phyloP scores from a whole-genome alignment of 2,329 filamentous ascomycete genomes.

The Pyrenochaeta sp. region DNA sequence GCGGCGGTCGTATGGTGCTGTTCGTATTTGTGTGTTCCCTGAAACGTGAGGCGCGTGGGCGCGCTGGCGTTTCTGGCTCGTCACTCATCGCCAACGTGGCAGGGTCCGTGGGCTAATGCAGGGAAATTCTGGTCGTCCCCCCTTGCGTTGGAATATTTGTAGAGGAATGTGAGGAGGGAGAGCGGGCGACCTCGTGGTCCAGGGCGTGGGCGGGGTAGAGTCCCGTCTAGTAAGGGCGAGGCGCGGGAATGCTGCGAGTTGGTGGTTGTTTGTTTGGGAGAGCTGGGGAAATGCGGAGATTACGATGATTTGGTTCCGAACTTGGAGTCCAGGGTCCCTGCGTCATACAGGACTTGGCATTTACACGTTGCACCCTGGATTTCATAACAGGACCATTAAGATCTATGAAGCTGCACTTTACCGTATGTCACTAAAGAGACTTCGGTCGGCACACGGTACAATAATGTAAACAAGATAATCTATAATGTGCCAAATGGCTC shows the following conservation, averaged over 20 bases:
- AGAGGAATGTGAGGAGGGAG: neutral
- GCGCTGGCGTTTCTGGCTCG: slow-evolving; percentile 27
- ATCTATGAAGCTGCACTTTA: too few relatives aligned
- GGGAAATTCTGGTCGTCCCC: neutral
- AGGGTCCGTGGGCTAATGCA: slow-evolving; percentile 2
- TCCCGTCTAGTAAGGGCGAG: neutral
- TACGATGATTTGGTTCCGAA: neutral
- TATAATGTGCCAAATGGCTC: neutral
- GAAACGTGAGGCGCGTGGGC: slow-evolving; percentile 36
- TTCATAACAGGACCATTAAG: too few relatives aligned
- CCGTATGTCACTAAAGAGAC: too few relatives aligned
- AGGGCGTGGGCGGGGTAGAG: neutral
- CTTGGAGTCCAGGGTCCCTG: slow-evolving; percentile 17
- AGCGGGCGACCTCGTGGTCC: neutral
- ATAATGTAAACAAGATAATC: neutral
- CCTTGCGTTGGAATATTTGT: neutral
- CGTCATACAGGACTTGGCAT: slow-evolving; percentile 24
- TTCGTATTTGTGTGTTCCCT: slow-evolving; percentile 42
- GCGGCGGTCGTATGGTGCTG: slow-evolving; percentile 39
- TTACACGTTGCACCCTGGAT: neutral
- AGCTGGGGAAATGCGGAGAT: slow-evolving; percentile 9
- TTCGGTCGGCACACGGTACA: too few relatives aligned
- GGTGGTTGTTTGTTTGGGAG: slow-evolving; percentile 12
- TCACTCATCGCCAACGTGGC: slow-evolving; percentile 19
- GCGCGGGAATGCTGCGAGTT: neutral